Base-by-base conservation (phyloP, 345 rosid species). In the Cardamine chenopodiifolia region DNA sequence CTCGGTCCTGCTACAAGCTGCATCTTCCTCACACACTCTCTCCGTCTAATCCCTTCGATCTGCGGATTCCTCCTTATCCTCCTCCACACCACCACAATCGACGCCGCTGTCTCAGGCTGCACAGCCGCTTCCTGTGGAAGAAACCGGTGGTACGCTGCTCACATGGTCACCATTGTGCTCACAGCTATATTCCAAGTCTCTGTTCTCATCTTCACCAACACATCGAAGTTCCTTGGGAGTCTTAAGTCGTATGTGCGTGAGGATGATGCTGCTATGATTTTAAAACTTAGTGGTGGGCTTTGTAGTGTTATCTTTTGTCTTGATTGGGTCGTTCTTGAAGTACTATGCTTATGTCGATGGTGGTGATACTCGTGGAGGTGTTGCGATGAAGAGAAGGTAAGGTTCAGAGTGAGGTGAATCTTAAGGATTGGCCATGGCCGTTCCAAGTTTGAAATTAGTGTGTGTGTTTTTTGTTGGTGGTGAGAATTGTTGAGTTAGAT, bases 391-490 rank as follows among this genome's bases (percentile, higher is more conserved):
- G 84, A 85, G 85, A 25, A 83, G 87, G 87, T 17, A 88, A 87
- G 71, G 96, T 91, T 49, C 85, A 86, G 75, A 87, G 88, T n/a
- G 90, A 88, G 13, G 97, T 89, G 80, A 86, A 84, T 57, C 74
- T 83, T 82, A 86, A 86, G 79, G 91, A 88, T 70, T 93, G 98
- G 98, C 96, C 97, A 54, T 88, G 93, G 93, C 96, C 95, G 31
- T 85, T 91, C 76, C 98, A 91, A 82, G 90, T 90, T 55, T 91
- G 78, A 84, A 42, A 2, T 7, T 29, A 4, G 29, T 53, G 35
- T 47, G 4, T 19, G 5, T 13, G 1, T 52, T 37, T 6, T 37
- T 1, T 31, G 13, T 34, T 8, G 18, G 42, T 42, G 50, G 32
- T 68, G 67, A 26, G 52, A 47, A 0, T 26, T 23, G 22, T 70